Base-by-base conservation (phyloP, 345 rosid species). In the Durio zibethinus region DNA sequence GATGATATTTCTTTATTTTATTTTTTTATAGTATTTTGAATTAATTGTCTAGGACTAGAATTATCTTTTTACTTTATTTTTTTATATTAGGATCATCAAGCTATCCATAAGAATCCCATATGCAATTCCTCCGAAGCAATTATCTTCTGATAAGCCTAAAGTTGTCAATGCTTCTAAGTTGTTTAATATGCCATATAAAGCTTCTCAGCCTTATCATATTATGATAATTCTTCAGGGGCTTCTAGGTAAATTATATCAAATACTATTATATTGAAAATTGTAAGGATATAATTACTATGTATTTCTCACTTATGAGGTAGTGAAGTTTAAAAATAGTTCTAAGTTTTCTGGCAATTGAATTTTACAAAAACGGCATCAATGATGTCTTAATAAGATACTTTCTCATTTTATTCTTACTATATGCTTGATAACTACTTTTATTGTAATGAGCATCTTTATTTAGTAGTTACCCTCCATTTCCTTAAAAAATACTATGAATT, bases 191-290 rank as follows among this genome's bases (percentile, higher is more conserved):
- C 97, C 98, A 76, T 79, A 83, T 86, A 87, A 93, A 33, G 80
- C 88, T 5, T 48, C 85, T 42, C 97, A 94, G n/a, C 98, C 94
- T 50, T 93, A 90, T 83, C 92, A 89, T 84, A 82, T 95, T 86
- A 98, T 90, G 61, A 84, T 95, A 72, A 90, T 95, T 54, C 96
- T 95, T 61, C 91, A 97, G 35, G 99, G 99, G 47, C 92, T 95
- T 78, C 98, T 98, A 72, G 99, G 98, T 93, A 79, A 23, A 35
- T 14, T 72, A 23, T 45, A 50, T 60, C n/a, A 36, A 43, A 12
- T 59, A 20, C 68, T 71, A 56, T 27, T 47, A 42, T 12, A 69
- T 69, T 69, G 73, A 47, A 27, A 45, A 35, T 21, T 47, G 72
- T 66, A 42, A 38, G 47, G 15, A 45, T 69, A 47, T 27, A 48